These are phyloP conservation scores for Seminavis robusta DNA, from an alignment of 108 stramenopile species.

Conservation along the genomic window DNA sequence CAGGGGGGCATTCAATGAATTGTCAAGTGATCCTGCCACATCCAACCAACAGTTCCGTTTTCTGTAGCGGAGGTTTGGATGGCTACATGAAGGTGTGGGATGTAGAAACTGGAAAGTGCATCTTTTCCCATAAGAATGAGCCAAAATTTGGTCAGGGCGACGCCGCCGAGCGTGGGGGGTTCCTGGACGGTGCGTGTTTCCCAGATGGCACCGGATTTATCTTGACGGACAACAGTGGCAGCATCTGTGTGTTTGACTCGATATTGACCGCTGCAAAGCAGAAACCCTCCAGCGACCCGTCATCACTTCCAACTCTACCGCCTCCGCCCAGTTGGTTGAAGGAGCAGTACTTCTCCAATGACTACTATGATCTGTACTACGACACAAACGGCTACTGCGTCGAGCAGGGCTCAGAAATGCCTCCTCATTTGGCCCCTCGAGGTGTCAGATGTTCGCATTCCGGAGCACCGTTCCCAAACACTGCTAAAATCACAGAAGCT, in stretches of 20 bases:
- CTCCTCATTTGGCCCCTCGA: conserved; percentile 81
- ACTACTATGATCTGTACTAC: conserved; percentile 83
- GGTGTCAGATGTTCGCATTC: conserved; percentile 65
- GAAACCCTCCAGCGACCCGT: conserved; percentile 1
- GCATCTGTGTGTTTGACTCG: conserved; percentile 64
- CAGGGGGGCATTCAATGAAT: conserved; percentile 54
- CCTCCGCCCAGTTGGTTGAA: too few relatives aligned
- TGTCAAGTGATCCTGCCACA: conserved; percentile 76
- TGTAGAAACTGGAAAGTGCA: conserved; percentile 54
- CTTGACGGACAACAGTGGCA: conserved; percentile 73
- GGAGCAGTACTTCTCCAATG: conserved; percentile 87
- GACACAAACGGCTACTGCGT: conserved; percentile 79
- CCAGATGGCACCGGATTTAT: conserved; percentile 62
- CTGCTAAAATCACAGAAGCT: conserved; percentile 44
- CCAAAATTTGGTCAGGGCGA: conserved; percentile 43
- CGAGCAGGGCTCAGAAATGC: conserved; percentile 71
- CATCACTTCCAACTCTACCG: conserved; percentile 6
- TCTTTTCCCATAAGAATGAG: conserved; percentile 58
- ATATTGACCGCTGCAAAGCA: conserved; percentile 11
- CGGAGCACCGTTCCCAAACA: conserved; percentile 39
- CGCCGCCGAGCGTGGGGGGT: conserved; percentile 40
- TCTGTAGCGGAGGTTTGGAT: conserved; percentile 72
- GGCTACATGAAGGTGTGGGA: conserved; percentile 75
- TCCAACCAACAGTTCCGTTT: conserved; percentile 56
- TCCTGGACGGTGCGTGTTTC: conserved; percentile 71